Percentiles rank a stretch among this genome's conserved stretches.
Evolutionary conservation across 495 filamentous ascomycete species (phyloP).

Genomic region (Aspergillus avenaceus): DNA sequence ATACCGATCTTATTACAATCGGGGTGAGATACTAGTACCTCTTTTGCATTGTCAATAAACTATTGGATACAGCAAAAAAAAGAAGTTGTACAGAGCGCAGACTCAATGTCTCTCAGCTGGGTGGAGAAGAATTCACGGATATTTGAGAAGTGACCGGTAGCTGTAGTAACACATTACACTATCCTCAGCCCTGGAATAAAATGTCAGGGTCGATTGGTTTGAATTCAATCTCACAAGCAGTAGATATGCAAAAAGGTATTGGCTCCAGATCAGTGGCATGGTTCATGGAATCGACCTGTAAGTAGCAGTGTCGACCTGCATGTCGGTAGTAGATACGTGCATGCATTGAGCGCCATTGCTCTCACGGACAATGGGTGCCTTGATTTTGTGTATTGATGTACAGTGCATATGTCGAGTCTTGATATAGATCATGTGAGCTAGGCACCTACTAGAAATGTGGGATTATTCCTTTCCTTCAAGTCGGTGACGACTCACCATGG

Average conservation of each 20-base stretch:
- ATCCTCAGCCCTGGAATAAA: background rate
- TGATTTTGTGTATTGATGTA: background rate
- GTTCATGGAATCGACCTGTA: constrained; percentile 1
- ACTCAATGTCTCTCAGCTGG: background rate
- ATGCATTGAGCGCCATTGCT: constrained; percentile 1
- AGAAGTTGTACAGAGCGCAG: background rate
- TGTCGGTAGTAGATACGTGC: background rate
- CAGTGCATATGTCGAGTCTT: background rate
- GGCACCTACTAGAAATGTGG: background rate
- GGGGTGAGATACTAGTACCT: background rate
- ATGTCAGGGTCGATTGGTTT: background rate
- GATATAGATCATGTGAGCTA: background rate
- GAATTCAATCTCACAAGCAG: background rate
- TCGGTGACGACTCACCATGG: background rate
- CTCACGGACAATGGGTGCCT: background rate
- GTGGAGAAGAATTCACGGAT: background rate
- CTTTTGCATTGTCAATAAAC: background rate
- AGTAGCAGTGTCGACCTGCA: background rate
- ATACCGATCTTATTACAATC: background rate
- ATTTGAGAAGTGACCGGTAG: background rate
- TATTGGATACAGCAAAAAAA: background rate
- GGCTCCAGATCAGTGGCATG: background rate
- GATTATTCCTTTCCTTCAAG: background rate
- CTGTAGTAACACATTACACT: background rate
- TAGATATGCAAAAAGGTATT: background rate